These are phyloP conservation scores for Pseudocercospora eumusae DNA, from an alignment of 2,329 filamentous ascomycete genomes.

Conservation along the genomic window DNA sequence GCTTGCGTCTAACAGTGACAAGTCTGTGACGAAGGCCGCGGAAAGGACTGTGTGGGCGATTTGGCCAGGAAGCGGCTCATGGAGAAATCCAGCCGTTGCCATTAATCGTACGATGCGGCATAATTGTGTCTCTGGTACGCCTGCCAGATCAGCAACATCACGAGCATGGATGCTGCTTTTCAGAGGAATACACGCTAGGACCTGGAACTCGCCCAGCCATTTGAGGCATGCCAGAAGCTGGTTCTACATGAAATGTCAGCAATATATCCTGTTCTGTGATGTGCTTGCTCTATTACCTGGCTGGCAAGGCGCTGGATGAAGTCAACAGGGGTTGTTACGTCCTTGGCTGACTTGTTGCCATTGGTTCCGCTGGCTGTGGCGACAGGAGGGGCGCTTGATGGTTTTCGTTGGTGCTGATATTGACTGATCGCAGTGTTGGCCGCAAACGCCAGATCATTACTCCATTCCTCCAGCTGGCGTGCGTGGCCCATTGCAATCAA, in stretches of 20 bases:
- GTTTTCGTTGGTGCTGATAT: not conserved
- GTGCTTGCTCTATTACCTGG: not conserved
- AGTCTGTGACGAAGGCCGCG: conserved; percentile 2
- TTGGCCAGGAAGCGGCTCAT: not conserved
- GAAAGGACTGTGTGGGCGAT: conserved; percentile 7
- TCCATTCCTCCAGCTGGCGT: conserved; percentile 6
- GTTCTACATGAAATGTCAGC: not conserved
- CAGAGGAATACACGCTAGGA: conserved; percentile 50
- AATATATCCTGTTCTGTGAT: not conserved
- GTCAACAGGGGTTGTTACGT: not conserved
- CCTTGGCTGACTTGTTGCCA: not conserved
- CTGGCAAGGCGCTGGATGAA: conserved; percentile 3
- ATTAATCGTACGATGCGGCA: conserved; percentile 7
- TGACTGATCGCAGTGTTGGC: conserved; percentile 2
- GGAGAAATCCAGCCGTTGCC: conserved; percentile 6
- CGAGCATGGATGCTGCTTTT: conserved; percentile 40
- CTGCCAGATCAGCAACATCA: conserved; percentile 48
- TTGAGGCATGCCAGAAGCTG: conserved; percentile 45
- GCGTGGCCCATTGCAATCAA: conserved; percentile 9
- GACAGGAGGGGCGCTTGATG: not conserved
- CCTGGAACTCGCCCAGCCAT: conserved; percentile 50
- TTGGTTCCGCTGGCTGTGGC: not conserved
- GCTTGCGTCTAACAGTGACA: conserved; percentile 3
- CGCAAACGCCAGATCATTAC: conserved; percentile 4
- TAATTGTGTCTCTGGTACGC: conserved; percentile 41